phyloP scores from a whole-genome alignment of 2,329 filamentous ascomycete species.

The Penicillium brevicompactum region DNA sequence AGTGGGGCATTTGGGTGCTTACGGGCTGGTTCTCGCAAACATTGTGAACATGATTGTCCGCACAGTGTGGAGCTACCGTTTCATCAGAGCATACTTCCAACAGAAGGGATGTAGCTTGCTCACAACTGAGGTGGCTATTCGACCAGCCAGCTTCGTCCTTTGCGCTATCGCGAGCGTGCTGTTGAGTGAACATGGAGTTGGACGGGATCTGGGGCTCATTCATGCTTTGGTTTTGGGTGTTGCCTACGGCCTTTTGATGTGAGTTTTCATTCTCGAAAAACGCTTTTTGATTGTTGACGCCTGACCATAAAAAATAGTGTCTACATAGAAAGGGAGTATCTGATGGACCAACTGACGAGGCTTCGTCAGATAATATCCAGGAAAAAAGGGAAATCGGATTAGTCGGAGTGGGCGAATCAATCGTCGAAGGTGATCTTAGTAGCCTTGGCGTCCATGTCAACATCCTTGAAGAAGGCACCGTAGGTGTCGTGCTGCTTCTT shows the following conservation, averaged over 20 bases:
- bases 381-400: conserved; percentile 13
- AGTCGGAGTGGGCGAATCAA: conserved; percentile 30
- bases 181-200: conserved; percentile 32
- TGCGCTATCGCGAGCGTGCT: conserved; percentile 50
- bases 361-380: conserved; percentile 21
- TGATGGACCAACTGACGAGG: conserved; percentile 28
- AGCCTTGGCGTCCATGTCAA: conserved; percentile 77
- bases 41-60: conserved; percentile 85
- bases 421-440: conserved; percentile 91
- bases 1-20: conserved; percentile 70
- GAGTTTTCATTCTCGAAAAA: conserved; percentile 49
- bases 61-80: conserved; percentile 76
- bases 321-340: conserved; percentile 38
- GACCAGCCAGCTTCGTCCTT: conserved; percentile 45
- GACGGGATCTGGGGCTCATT: conserved; percentile 33
- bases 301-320: conserved; percentile 30
- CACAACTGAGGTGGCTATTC: conserved; percentile 49
- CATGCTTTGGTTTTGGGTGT: conserved; percentile 55
- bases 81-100: conserved; percentile 68
- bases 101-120: conserved; percentile 47
- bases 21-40: conserved; percentile 83
- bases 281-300: conserved; percentile 20
- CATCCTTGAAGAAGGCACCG: conserved; percentile 92
- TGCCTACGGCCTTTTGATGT: conserved; percentile 61
- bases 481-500: conserved; percentile 97